Base-by-base conservation (phyloP, 2,329 filamentous ascomycete species). In the Cladophialophora exuberans region DNA sequence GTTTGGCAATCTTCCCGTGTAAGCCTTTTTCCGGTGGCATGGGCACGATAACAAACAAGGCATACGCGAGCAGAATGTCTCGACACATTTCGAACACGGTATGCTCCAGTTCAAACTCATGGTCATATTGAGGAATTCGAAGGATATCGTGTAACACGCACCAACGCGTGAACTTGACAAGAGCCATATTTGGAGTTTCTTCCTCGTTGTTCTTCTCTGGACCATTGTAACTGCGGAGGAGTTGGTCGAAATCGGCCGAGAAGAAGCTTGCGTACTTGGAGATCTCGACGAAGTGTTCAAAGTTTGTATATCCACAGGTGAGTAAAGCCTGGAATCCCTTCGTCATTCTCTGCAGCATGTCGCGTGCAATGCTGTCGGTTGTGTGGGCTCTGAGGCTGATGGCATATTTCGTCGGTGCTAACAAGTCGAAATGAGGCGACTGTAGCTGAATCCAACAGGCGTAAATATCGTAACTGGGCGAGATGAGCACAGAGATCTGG, bases 81-180 rank as follows among this genome's bases (percentile, higher is more conserved):
- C 39, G 39, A 42, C 39, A 42, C 18, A 42, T 23, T 22, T 42
- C 39, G 22, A 22, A 3, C n/a, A 42, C 7, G 3, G 39, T 42
- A 22, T 42, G 39, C 39, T 42, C 38, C 17, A 10, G 39, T 22
- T 42, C 39, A 42, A 42, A 22, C 11, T 23, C 39, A 26, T 26
- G 39, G 17, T 42, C 39, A 15, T 18, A 22, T 9, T 6, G 11
- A 25, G 39, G 39, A n/a, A 42, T n/a, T 22, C 13, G 23, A 18
- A 42, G 22, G 39, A 42, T 15, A 25, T 42, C 39, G 18, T 42
- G 39, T 7, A 42, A 20, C 13, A 42, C 39, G 18, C 39, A 42
- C 39, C 39, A 42, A 22, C 39, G 39, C 13, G 39, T 42, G 22
- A 42, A 42, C 13, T 42, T 42, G 17, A 42, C 39, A 26, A 42